phyloP scores from a whole-genome alignment of 768 basidiomycete genomes.

The Calvatia gigantea region DNA sequence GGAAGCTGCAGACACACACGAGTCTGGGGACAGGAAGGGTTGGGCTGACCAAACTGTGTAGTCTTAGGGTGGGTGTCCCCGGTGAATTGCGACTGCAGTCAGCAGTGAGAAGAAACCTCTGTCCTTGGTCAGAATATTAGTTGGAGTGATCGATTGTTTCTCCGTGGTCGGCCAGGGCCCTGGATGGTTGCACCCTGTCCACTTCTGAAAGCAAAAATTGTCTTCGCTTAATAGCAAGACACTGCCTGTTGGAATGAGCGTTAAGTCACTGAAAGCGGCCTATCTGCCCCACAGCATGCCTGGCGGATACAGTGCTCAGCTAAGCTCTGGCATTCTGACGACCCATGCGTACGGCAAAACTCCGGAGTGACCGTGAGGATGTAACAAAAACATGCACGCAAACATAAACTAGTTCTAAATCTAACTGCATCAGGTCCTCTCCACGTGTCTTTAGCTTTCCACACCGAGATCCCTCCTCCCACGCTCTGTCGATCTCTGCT shows the following conservation, averaged over 20 bases:
- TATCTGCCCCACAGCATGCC: slow-evolving; percentile 6
- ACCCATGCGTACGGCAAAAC: slow-evolving; percentile 10
- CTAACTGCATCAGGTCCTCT: slow-evolving; percentile 1
- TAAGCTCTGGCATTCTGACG: slow-evolving; percentile 11
- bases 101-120: slow-evolving; percentile 12
- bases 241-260: background rate
- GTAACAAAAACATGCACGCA: slow-evolving; percentile 11
- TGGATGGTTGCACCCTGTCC: slow-evolving; percentile 2
- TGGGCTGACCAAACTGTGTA: slow-evolving; percentile 9
- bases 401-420: slow-evolving; percentile 11
- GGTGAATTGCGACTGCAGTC: slow-evolving; percentile 9
- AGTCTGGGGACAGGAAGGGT: slow-evolving; percentile 5
- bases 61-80: background rate
- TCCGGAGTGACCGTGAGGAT: slow-evolving; percentile 14
- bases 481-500: background rate
- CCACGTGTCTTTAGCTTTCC: slow-evolving; percentile 9
- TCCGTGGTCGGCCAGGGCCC: slow-evolving; percentile 8
- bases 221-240: background rate
- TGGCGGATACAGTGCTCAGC: slow-evolving; percentile 12
- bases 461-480: slow-evolving; percentile 7
- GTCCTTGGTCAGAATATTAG: slow-evolving; percentile 9
- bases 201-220: background rate
- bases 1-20: slow-evolving; percentile 8
- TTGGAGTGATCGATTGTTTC: slow-evolving; percentile 11
- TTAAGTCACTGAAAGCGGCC: slow-evolving; percentile 1